A percentile compares a stretch with the other conserved stretches of the same genome.
These are phyloP conservation scores for Phoenix roebelenii DNA, from an alignment of 176 grass and related monocot species.

Conservation along the genomic window DNA sequence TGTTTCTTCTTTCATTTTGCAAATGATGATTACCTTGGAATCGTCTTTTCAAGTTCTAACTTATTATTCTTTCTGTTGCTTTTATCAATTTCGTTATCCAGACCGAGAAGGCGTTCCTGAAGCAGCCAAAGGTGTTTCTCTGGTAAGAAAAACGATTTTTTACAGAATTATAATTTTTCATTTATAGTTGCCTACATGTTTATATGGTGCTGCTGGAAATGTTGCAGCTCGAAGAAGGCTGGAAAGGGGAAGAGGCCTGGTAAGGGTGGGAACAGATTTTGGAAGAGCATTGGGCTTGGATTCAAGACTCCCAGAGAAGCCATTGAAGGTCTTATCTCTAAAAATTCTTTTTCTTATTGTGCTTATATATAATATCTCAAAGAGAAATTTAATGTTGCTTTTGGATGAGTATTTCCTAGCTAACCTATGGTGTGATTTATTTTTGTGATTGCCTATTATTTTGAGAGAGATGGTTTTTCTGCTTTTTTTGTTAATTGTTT, in stretches of 20 bases:
- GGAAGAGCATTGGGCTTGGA: conserved; percentile 9
- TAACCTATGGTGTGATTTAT: no score
- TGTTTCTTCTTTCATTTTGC: neutral
- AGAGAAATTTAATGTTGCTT: no score
- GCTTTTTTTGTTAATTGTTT: no score
- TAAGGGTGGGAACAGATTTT: conserved; percentile 10
- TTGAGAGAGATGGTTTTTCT: no score
- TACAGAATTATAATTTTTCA: neutral
- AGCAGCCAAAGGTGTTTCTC: conserved; percentile 13
- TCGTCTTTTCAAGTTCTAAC: neutral
- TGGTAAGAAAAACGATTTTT: neutral
- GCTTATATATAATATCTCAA: no score
- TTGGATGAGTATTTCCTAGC: no score
- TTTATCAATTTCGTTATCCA: neutral
- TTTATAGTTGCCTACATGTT: neutral
- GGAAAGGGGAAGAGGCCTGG: conserved; percentile 15
- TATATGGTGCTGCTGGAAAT: neutral
- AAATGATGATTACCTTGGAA: neutral
- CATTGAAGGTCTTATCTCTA: conserved; percentile 4
- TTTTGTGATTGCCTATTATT: no score
- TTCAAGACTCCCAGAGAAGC: conserved; percentile 8
- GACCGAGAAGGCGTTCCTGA: conserved; percentile 7
- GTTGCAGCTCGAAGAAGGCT: conserved; percentile 1
- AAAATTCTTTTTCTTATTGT: neutral
- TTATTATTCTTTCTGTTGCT: neutral